Base-by-base conservation (phyloP, 176 grass and related monocot species). In the Rhynchospora pubera region DNA sequence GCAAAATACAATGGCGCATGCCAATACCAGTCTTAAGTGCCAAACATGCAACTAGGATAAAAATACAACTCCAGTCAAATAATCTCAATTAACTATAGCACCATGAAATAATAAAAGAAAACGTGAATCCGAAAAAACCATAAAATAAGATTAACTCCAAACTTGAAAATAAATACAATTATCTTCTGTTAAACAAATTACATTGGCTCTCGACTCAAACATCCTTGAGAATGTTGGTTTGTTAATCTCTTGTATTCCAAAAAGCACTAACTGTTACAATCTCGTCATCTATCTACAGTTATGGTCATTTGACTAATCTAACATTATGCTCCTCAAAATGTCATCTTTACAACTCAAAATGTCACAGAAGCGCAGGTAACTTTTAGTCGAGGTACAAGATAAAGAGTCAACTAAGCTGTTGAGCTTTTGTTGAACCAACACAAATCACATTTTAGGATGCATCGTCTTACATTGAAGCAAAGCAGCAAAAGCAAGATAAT, bases 401-500 rank as follows among this genome's bases (percentile, higher is more conserved):
- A 9, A 24, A 11, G 9, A 89, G 74, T 91, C 44, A 87, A 86
- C 3, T 88, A 77, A 73, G 63, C 57, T 66, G 68, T 77, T 50
- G 53, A 76, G 66, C 72, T 87, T 57, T 89, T 83, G 68, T 56
- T 71, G 59, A 82, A 77, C 71, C 89, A 93, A 26, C 85, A 91
- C 70, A 81, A 80, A 9, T 78, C 79, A 70, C 74, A 89, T 39
- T 78, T 47, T 47, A 56, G 84, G 0, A 65, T 18, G 22, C 83
- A 34, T 62, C 84, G 83, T 84, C 90, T 89, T 77, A 77, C 83
- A 72, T 89, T 84, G 45, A 94, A 79, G 14, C 88, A 89, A 83
- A 97, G 88, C 79, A 94, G 63, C 6, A 81, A 2, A 34, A 92
- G 91, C 81, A 97, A 72, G 56, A 92, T 12, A 68, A 88, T 67